phyloP scores from a whole-genome alignment of 1,139 yeast species.

The Arxiozyma slooffiae region DNA sequence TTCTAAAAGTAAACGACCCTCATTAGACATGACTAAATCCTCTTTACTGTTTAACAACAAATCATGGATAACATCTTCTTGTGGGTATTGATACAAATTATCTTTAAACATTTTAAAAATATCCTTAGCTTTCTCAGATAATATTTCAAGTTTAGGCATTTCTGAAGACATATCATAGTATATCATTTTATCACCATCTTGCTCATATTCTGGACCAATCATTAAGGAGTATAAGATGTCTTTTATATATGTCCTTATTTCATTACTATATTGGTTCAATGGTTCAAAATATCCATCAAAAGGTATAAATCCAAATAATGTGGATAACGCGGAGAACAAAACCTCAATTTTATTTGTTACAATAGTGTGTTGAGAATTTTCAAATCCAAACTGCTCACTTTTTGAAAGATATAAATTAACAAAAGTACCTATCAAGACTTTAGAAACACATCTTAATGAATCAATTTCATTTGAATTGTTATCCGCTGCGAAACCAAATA shows the following conservation, averaged over 20 bases:
- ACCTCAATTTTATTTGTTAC: slow-evolving; percentile 14
- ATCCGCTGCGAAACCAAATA: slow-evolving; percentile 43
- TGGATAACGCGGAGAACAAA: slow-evolving; percentile 16
- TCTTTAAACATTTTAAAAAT: slow-evolving; percentile 19
- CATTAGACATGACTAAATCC: slow-evolving; percentile 8
- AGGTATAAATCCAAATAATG: slow-evolving; percentile 21
- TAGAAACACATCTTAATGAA: slow-evolving; percentile 46
- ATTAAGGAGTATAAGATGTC: slow-evolving; percentile 20
- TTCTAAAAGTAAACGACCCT: slow-evolving; percentile 29
- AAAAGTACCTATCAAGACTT: slow-evolving; percentile 69
- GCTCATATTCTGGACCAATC: slow-evolving; percentile 26
- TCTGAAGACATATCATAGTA: slow-evolving; percentile 26
- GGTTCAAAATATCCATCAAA: slow-evolving; percentile 28
- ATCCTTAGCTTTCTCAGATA: slow-evolving; percentile 24
- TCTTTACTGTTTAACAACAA: slow-evolving; percentile 14
- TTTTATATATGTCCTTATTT: slow-evolving; percentile 23
- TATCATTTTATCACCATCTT: slow-evolving; percentile 21
- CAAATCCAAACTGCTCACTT: slow-evolving; percentile 29
- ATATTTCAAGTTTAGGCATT: slow-evolving; percentile 22
- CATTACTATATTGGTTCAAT: slow-evolving; percentile 27
- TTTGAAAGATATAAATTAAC: slow-evolving; percentile 38
- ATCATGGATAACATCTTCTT: slow-evolving; percentile 26
- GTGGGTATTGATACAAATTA: slow-evolving; percentile 18
- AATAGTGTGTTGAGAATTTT: background rate
- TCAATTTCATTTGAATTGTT: slow-evolving; percentile 29